phyloP scores from a whole-genome alignment of 2,329 filamentous ascomycete genomes.

The Colletotrichum sp. region DNA sequence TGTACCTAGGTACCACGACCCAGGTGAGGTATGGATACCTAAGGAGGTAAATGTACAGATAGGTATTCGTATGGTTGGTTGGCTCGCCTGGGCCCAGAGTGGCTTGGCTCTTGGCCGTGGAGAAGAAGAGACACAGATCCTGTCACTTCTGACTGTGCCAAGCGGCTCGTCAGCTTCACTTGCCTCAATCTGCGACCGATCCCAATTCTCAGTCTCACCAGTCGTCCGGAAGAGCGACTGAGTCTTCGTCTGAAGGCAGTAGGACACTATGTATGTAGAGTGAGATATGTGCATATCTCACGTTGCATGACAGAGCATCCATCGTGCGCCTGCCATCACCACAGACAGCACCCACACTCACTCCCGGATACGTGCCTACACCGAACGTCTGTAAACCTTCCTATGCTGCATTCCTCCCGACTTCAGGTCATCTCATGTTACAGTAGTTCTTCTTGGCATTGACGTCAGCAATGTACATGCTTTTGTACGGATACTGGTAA shows the following conservation, averaged over 20 bases:
- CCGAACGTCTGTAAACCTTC: background rate
- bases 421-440: background rate
- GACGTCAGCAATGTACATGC: background rate
- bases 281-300: background rate
- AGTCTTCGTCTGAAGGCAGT: background rate
- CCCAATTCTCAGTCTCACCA: too few species aligned
- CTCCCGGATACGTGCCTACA: background rate
- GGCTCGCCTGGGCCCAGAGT: background rate
- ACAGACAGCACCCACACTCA: too few species aligned
- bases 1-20: background rate
- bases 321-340: background rate
- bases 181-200: background rate
- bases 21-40: too few species aligned
- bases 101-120: constrained; percentile 18
- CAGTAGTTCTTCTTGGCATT: background rate
- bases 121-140: background rate
- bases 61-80: background rate
- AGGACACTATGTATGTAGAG: background rate
- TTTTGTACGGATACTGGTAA: background rate
- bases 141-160: constrained; percentile 13
- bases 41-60: background rate
- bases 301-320: background rate
- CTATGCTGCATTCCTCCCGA: background rate
- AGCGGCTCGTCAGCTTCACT: constrained; percentile 10
- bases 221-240: background rate